Base-by-base conservation (phyloP, 371 early-diverging fungal genomes). In the Zychaea mexicana region DNA sequence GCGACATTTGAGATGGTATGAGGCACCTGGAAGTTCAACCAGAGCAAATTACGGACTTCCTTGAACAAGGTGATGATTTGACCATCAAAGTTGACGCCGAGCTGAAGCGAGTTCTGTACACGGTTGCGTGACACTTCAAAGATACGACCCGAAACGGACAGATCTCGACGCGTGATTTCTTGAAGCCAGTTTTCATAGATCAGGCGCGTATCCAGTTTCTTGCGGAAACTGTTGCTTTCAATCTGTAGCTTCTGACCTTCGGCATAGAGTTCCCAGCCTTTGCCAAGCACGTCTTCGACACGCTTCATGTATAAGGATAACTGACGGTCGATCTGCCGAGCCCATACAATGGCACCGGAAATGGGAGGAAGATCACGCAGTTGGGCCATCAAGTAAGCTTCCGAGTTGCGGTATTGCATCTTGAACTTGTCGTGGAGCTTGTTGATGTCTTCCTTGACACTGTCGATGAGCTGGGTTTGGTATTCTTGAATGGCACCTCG, bases 401-500 rank as follows among this genome's bases (percentile, higher is more conserved):
- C 92, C 0, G 95, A 93, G 63, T 94, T 87, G 22, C 91, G 87
- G 78, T 98, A 98, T 64, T 93, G 94, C 78, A 85, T 75, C 78
- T 93, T 95, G 77, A 98, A 98, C 75, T 97, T 98, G 56, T 97
- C 96, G 63, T 98, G 98, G 56, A 99, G 81, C 54, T 89, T 88
- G 49, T 89, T 84, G 66, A 99, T 96, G 69, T 99, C 99, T 27
- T 95, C 95, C 79, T 99, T 98, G 70, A 98, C 98, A 57, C 91
- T 93, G 58, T 95, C 96, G 69, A 99, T 96, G 53, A 98, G 84
- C 73, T 96, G 98, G 3, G 94, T 91, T 80, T 99, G 99, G 69
- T 98, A 99, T 76, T 99, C 99, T 77, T 96, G 97, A 66, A 99
- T 96, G 21, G 99, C 99, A 53, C 97, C 97, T 69, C 99, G 93